Base-by-base conservation (phyloP, 106 monocot genomes). In the Ottelia alismoides region DNA sequence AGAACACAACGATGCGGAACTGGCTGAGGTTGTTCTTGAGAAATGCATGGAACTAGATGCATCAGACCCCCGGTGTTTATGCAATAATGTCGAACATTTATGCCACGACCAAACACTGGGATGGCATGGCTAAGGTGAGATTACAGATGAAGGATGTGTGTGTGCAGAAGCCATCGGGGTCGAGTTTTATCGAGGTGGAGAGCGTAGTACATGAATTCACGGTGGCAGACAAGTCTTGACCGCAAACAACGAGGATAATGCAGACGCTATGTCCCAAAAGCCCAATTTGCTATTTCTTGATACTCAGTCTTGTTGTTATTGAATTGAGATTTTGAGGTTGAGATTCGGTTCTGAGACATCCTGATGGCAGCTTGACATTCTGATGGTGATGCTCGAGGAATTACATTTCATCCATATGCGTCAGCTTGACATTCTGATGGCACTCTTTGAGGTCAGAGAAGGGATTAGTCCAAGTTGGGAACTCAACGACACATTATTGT, bases 181-280 rank as follows among this genome's bases (percentile, higher is more conserved):
- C 72, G 18, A 92, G 91, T 57, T 85, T 72, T 70, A 78, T 85
- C 52, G 91, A 92, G 61, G 57, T 92, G 2, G 57, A 66, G 53
- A 76, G 73, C 54, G 53, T 56, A 1, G 62, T 92, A 19, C 80
- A 81, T 58, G 78, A 92, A 53, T 92, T 87, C 52, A 92, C 79
- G 1, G 76, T 66, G 0, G 79, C 71, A 2, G 82, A 87, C 60
- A 67, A 66, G 30, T 64, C 61, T 23, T 79, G 87, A 22, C 74
- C 76, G n/a, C 67, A 86, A 11, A 55, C 79, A 1, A 59, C 56
- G 48, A 61, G 69, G 46, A 79, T 87, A 47, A 55, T 73, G 2
- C 57, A 49, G 45, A 92, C 87, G 74, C 1, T 70, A 57, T 73
- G 69, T 69, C 25, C 73, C 67, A 25, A 72, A 47, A 56, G 48